A percentile compares a stretch with the other conserved stretches of the same genome.
These are phyloP conservation scores for Triadica sebifera DNA, from an alignment of 345 rosid genomes.

Conservation along the genomic window DNA sequence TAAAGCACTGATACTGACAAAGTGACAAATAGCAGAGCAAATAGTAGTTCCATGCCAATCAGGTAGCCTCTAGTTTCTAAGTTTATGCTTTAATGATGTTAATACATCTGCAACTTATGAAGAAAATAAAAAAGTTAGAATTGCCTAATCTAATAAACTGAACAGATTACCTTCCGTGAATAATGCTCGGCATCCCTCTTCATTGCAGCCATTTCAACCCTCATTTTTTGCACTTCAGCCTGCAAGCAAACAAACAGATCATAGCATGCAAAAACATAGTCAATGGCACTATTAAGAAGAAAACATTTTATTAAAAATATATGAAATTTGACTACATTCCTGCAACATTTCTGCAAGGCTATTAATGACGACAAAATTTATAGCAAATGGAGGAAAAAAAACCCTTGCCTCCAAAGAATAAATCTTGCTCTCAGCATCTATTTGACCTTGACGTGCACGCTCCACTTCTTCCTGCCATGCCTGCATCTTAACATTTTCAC, in stretches of 20 bases:
- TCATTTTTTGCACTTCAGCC: slow-evolving; percentile 93
- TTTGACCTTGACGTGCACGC: slow-evolving; percentile 91
- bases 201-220: slow-evolving; percentile 98
- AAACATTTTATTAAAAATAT: not conserved
- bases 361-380: slow-evolving; percentile 2
- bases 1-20: too few species aligned
- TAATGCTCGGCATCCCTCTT: slow-evolving; percentile 99
- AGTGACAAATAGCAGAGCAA: not conserved
- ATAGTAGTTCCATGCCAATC: not conserved
- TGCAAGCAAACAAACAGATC: slow-evolving; percentile 35
- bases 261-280: not conserved
- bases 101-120: not conserved
- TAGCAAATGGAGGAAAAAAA: slow-evolving; percentile 14
- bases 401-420: slow-evolving; percentile 75
- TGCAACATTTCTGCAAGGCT: not conserved
- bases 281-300: not conserved
- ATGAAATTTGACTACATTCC: slow-evolving; percentile 8
- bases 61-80: not conserved
- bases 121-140: slow-evolving; percentile 10
- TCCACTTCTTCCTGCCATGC: slow-evolving; percentile 97
- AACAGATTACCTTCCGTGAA: slow-evolving; percentile 80
- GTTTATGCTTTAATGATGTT: not conserved
- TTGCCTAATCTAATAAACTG: slow-evolving; percentile 2
- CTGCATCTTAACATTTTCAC: slow-evolving; percentile 54
- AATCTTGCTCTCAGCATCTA: slow-evolving; percentile 93